phyloP scores from a whole-genome alignment of 1,284 basidiomycete species.

The Afroboletus lepidellus region DNA sequence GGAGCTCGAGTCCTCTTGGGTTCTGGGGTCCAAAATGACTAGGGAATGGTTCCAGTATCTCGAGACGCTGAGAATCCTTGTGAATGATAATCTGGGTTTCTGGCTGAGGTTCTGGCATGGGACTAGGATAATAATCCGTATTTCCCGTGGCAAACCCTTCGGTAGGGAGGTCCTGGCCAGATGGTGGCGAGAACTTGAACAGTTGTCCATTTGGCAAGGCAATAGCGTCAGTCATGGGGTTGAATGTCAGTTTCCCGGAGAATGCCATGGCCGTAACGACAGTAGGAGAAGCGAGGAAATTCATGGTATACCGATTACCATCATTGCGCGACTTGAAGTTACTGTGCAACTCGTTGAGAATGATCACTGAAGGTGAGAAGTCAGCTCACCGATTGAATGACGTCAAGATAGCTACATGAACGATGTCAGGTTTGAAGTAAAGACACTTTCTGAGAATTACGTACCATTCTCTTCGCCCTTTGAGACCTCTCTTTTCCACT shows the following conservation, averaged over 20 bases:
- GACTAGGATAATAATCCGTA: conserved; percentile 74
- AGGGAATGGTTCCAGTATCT: conserved; percentile 84
- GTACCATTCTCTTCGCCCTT: conserved; percentile 90
- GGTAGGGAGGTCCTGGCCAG: conserved; percentile 81
- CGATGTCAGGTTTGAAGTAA: conserved; percentile 5
- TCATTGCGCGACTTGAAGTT: conserved; percentile 99
- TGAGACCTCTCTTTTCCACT: conserved; percentile 94
- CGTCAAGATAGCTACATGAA: conserved; percentile 79
- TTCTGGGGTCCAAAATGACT: conserved; percentile 70
- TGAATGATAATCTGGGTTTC: conserved; percentile 80
- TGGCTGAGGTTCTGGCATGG: conserved; percentile 75
- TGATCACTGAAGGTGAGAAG: neutral
- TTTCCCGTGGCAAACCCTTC: conserved; percentile 85
- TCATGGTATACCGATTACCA: conserved; percentile 94
- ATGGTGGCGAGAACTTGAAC: conserved; percentile 88
- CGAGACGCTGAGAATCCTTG: conserved; percentile 82
- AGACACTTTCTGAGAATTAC: conserved; percentile 20
- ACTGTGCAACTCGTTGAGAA: conserved; percentile 30
- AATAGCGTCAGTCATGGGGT: conserved; percentile 86
- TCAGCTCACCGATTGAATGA: conserved; percentile 85
- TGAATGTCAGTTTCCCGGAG: conserved; percentile 92
- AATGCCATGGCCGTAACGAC: conserved; percentile 98
- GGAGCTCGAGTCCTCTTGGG: conserved; percentile 71
- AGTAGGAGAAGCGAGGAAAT: conserved; percentile 97
- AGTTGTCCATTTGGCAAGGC: conserved; percentile 68